Conservation (phyloP, 179 eudicot species). For the Nepenthes alata region DNA sequence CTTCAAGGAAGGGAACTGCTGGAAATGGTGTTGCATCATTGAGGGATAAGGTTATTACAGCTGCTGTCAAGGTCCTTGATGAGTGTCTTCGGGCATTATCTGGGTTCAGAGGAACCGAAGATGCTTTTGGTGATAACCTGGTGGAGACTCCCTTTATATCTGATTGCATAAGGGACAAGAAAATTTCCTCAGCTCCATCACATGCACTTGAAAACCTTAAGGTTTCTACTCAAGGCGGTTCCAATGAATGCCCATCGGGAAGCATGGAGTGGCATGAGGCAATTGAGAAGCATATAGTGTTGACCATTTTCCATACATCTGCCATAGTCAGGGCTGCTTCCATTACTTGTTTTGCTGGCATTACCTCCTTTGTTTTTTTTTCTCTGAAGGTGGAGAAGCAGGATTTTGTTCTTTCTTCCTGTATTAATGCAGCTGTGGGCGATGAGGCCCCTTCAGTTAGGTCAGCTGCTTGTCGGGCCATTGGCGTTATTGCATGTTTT, state of each 20-base stretch:
- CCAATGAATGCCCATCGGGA: conserved; percentile 32
- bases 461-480: conserved; percentile 95
- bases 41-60: conserved; percentile 52
- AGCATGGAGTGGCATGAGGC: conserved; percentile 63
- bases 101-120: conserved; percentile 96
- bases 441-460: conserved; percentile 79
- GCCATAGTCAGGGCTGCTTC: conserved; percentile 90
- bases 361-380: conserved; percentile 66
- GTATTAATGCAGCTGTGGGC: conserved; percentile 50
- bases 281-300: conserved; percentile 55
- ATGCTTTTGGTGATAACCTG: conserved; percentile 54
- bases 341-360: conserved; percentile 88
- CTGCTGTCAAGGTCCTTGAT: conserved; percentile 82
- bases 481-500: conserved; percentile 87
- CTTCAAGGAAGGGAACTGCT: conserved; percentile 29
- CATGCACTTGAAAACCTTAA: conserved; percentile 31
- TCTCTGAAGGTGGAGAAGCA: conserved; percentile 55
- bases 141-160: conserved; percentile 69
- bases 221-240: conserved; percentile 17
- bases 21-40: conserved; percentile 33
- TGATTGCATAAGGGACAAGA: conserved; percentile 60
- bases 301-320: conserved; percentile 53
- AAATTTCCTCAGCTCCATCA: conserved; percentile 89
- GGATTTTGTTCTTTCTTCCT: conserved; percentile 46
- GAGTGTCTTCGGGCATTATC: conserved; percentile 93